Percentiles rank a stretch among this genome's conserved stretches.
Conservation (phyloP, 1,284 basidiomycete species). For the Vanrija sp. region DNA sequence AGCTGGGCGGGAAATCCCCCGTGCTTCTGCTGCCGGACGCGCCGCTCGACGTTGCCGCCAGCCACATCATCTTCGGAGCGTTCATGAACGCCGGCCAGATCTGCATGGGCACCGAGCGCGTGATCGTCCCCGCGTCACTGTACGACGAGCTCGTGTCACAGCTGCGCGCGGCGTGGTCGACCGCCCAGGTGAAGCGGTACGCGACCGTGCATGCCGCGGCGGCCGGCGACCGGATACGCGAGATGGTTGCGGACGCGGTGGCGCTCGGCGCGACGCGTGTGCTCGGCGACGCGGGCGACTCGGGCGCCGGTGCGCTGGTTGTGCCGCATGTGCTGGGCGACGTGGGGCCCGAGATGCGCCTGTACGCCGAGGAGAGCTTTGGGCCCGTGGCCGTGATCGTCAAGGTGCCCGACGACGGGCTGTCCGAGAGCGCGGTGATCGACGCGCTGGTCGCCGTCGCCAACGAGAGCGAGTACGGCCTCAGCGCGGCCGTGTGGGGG, state of each 20-base stretch:
- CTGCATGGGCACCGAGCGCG: slow-evolving; percentile 67
- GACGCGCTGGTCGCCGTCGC: slow-evolving; percentile 53
- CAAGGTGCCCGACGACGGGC: slow-evolving; percentile 15
- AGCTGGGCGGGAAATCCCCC: slow-evolving; percentile 53
- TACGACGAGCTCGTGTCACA: slow-evolving; percentile 50
- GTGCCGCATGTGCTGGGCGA: slow-evolving; percentile 22
- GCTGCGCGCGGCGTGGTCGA: slow-evolving; percentile 19
- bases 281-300: background rate
- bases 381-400: slow-evolving; percentile 54
- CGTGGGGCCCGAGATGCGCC: slow-evolving; percentile 55
- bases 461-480: slow-evolving; percentile 57
- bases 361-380: slow-evolving; percentile 60
- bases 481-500: slow-evolving; percentile 59
- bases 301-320: too few relatives aligned
- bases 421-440: slow-evolving; percentile 36
- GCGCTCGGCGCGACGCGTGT: slow-evolving; percentile 53
- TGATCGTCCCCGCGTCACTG: slow-evolving; percentile 54
- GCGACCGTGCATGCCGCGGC: slow-evolving; percentile 54
- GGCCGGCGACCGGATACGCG: slow-evolving; percentile 55
- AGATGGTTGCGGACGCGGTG: slow-evolving; percentile 57
- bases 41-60: slow-evolving; percentile 57
- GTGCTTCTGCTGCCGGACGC: slow-evolving; percentile 59
- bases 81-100: slow-evolving; percentile 63
- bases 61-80: slow-evolving; percentile 56
- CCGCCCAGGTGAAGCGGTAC: slow-evolving; percentile 30